Conservation (phyloP, 768 basidiomycete genomes). For the Boletellus emodensis region DNA sequence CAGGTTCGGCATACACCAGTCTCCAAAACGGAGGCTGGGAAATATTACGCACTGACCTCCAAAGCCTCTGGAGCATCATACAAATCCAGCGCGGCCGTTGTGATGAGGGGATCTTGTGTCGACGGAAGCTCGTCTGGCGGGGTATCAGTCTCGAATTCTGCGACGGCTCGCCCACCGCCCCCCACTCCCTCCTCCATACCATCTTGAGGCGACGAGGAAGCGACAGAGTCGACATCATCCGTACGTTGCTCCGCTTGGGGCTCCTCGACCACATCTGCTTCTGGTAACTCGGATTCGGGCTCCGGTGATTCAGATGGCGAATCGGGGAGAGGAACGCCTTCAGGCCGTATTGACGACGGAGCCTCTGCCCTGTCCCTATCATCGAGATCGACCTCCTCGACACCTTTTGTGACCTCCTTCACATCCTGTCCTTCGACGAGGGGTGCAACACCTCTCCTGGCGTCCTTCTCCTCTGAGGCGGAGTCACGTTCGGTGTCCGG, state of each 20-base stretch:
- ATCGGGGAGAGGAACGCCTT: constrained; percentile 37
- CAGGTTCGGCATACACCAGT: not conserved
- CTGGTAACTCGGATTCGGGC: constrained; percentile 10
- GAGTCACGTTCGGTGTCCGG: constrained; percentile 27
- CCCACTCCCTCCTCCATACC: constrained; percentile 3
- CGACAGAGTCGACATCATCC: constrained; percentile 19
- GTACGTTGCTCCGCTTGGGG: constrained; percentile 9
- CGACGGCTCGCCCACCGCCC: constrained; percentile 2
- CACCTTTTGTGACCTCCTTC: constrained; percentile 68
- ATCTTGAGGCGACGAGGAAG: constrained; percentile 19
- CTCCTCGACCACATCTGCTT: constrained; percentile 9
- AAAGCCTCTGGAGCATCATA: constrained; percentile 15
- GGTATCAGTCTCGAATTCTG: not conserved
- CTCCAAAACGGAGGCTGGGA: not conserved
- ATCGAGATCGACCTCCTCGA: constrained; percentile 63
- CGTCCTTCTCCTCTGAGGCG: constrained; percentile 17
- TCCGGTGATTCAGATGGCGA: constrained; percentile 30
- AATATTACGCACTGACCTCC: constrained; percentile 17
- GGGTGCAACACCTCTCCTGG: constrained; percentile 7
- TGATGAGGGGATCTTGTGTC: constrained; percentile 1
- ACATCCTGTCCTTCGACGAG: constrained; percentile 44
- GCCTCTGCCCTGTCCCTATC: constrained; percentile 27
- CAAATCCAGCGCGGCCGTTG: constrained; percentile 2
- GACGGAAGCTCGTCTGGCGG: constrained; percentile 5
- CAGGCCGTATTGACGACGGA: constrained; percentile 20